These are phyloP conservation scores for Kwoniella bestiolae DNA, from an alignment of 768 basidiomycete species.

Conservation along the genomic window DNA sequence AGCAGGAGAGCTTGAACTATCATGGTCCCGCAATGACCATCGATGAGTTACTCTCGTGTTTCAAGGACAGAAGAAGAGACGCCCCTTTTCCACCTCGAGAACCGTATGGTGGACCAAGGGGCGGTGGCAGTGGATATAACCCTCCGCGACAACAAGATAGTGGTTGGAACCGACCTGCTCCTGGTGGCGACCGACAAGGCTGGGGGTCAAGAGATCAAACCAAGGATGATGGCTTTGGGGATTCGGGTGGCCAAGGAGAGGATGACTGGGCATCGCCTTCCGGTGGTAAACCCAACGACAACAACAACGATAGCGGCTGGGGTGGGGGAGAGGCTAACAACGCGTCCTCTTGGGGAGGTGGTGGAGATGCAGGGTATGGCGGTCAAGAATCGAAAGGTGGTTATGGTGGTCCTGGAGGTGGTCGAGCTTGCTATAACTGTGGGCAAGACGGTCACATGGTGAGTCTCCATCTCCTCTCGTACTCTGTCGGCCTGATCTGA, in stretches of 20 bases:
- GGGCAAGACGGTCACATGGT: constrained; percentile 35
- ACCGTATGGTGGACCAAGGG: background rate
- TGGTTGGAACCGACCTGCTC: constrained; percentile 1
- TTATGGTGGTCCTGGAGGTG: constrained; percentile 12
- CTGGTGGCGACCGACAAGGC: background rate
- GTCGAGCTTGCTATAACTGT: constrained; percentile 30
- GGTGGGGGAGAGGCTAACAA: background rate
- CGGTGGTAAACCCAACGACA: too few species aligned
- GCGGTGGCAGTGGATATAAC: background rate
- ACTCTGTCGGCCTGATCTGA: background rate
- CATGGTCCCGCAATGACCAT: background rate
- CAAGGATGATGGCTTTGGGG: background rate
- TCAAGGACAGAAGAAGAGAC: constrained; percentile 1
- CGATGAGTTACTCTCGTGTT: constrained; percentile 25
- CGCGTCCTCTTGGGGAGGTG: background rate
- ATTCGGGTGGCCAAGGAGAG: background rate
- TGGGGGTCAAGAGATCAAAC: background rate
- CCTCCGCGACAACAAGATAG: background rate
- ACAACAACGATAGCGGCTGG: too few species aligned
- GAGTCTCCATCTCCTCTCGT: too few species aligned
- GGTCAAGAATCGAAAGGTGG: constrained; percentile 10
- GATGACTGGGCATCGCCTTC: background rate
- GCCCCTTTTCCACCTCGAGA: background rate
- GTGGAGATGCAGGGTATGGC: background rate
- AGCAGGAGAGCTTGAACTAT: constrained; percentile 12